Conservation (phyloP, 2,329 filamentous ascomycete genomes). For the Zarea fungicola region DNA sequence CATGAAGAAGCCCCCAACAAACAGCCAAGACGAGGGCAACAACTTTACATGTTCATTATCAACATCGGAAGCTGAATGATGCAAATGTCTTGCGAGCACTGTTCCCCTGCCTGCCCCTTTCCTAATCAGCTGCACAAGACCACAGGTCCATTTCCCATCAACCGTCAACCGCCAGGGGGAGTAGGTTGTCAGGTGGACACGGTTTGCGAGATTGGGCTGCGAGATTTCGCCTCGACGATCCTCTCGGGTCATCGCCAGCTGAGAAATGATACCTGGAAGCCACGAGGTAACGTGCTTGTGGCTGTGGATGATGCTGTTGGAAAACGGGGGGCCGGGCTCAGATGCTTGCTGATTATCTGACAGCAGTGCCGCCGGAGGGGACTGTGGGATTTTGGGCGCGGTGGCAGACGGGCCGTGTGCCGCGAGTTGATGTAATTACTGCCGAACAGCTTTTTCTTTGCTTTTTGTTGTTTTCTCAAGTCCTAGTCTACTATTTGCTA, state of each 20-base stretch:
- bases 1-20: not conserved
- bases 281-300: slow-evolving; percentile 10
- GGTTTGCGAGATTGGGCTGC: slow-evolving; percentile 8
- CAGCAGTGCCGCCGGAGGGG: not conserved
- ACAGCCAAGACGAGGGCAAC: too few relatives aligned
- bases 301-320: slow-evolving; percentile 5
- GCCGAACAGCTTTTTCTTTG: not conserved
- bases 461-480: not conserved
- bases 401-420: not conserved
- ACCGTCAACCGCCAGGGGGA: too few relatives aligned
- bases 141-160: too few relatives aligned
- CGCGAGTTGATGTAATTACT: not conserved
- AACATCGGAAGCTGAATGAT: too few relatives aligned
- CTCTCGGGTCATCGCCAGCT: slow-evolving; percentile 6
- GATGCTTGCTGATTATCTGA: not conserved
- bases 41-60: too few relatives aligned
- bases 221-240: not conserved
- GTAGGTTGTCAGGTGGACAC: slow-evolving; percentile 1
- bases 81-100: too few relatives aligned
- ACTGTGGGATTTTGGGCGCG: too few relatives aligned
- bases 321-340: not conserved
- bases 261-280: not conserved
- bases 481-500: not conserved
- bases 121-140: too few relatives aligned
- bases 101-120: too few relatives aligned